Evolutionary conservation across 202 grass and related monocot species (phyloP).

Genomic region (Dendrocalamus latiflorus): DNA sequence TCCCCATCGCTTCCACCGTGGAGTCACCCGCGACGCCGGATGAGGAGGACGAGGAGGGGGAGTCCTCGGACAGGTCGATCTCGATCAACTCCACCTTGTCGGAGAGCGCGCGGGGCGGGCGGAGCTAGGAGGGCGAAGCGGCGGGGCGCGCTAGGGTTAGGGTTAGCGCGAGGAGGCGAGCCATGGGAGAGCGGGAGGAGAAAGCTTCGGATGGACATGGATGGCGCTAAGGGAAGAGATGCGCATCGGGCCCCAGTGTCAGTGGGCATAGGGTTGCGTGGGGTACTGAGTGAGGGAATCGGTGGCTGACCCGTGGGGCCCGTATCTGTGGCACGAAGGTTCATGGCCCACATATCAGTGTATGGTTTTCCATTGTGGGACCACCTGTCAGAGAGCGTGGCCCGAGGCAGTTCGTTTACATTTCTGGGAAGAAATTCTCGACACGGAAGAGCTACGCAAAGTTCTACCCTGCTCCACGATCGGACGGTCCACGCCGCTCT

Average conservation of each 20-base stretch:
- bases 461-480: neutral
- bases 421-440: too few relatives aligned
- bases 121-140: neutral
- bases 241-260: too few relatives aligned
- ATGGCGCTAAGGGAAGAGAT: too few relatives aligned
- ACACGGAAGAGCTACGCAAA: neutral
- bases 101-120: constrained; percentile 24
- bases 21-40: constrained; percentile 9
- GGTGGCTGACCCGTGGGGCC: too few relatives aligned
- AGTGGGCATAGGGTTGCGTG: too few relatives aligned
- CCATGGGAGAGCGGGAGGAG: constrained; percentile 34
- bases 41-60: constrained; percentile 23
- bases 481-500: neutral
- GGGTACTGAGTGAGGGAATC: too few relatives aligned
- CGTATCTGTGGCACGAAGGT: too few relatives aligned
- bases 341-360: too few relatives aligned
- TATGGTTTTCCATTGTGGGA: neutral
- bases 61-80: constrained; percentile 63
- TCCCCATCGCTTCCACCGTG: constrained; percentile 23
- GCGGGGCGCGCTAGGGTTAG: constrained; percentile 27
- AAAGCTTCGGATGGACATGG: neutral
- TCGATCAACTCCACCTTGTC: constrained; percentile 62
- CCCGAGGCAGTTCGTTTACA: too few relatives aligned
- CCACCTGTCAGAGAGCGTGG: neutral
- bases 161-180: constrained; percentile 49